Evolutionary conservation across 495 filamentous ascomycete species (phyloP), one percentile per base, ranked within the genome.

Genomic region (Talaromyces ruber): DNA sequence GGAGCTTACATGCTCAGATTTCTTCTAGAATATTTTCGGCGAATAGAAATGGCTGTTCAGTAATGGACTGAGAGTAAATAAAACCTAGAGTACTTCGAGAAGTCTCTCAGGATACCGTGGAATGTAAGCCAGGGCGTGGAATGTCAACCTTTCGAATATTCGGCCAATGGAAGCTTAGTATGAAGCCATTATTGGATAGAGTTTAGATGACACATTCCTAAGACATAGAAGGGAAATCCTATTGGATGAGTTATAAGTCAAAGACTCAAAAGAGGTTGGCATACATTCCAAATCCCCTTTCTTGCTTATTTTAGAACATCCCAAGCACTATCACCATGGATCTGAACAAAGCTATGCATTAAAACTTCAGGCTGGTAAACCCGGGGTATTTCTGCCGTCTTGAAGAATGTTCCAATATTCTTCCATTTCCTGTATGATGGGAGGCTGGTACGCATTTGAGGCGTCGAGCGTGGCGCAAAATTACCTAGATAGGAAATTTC

Each of bases 301-400:
- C 43, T 47, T 47, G 43, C 43, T 21, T 47, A 21, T n/a, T 32
- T 14, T 58, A 58, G 29, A 34, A 47, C 43, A 47, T n/a, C 6
- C 7, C 14, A 47, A 47, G 16, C 43, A 47, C 18, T 2, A 9
- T 18, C n/a, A 47, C n/a, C 43, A 47, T 47, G 43, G 18, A n/a
- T 11, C 43, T 47, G 18, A n/a, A 7, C n/a, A 47, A 47, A 22
- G 18, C 11, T 3, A 53, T 53, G n/a, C 22, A 53, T 18, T 53
- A 12, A 26, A 14, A 9, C 21, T 14, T 2, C 12, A 53, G 25
- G 50, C 25, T 24, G 74, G 76, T 53, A 64, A 65, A 28, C 67
- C 64, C 22, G 76, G 76, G 18, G 43, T 21, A 47, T 47, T 47
- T 47, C 43, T 21, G 34, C 24, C 34, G 12, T 16, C 21, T 34